phyloP scores from a whole-genome alignment of 306 rosid species.

The Trifolium subterraneum region DNA sequence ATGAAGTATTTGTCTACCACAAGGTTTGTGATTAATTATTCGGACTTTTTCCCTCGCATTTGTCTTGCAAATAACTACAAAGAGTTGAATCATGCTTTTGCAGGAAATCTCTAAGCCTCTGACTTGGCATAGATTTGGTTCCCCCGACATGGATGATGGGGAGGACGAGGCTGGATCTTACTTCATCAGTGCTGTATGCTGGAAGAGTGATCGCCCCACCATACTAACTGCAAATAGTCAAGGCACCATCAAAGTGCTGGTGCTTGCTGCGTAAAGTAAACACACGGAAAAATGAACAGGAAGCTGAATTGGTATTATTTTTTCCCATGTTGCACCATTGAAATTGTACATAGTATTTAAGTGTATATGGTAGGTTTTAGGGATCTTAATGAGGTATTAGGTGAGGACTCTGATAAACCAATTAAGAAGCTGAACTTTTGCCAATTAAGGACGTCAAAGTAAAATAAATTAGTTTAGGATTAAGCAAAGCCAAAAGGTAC shows the following conservation, averaged over 20 bases:
- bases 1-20: conserved; percentile 94
- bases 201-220: conserved; percentile 96
- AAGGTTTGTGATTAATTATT: conserved; percentile 62
- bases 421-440: conserved; percentile 28
- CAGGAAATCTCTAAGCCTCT: conserved; percentile 92
- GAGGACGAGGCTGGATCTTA: conserved; percentile 87
- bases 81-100: conserved; percentile 30
- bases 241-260: conserved; percentile 93
- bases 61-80: conserved; percentile 32
- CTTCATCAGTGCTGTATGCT: conserved; percentile 97
- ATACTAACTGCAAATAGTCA: conserved; percentile 95
- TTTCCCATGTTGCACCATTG: conserved; percentile 27
- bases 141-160: conserved; percentile 66
- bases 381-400: conserved; percentile 32
- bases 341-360: conserved; percentile 45
- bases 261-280: conserved; percentile 77
- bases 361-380: conserved; percentile 52
- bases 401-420: conserved; percentile 30
- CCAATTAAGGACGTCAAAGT: conserved; percentile 37
- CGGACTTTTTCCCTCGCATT: background rate
- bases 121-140: conserved; percentile 88
- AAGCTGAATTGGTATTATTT: conserved; percentile 25
- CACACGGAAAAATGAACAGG: conserved; percentile 18
- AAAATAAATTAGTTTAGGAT: conserved; percentile 15
- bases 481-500: conserved; percentile 6